Base-by-base conservation (phyloP, 768 basidiomycete species). In the Ephemerocybe angulata region DNA sequence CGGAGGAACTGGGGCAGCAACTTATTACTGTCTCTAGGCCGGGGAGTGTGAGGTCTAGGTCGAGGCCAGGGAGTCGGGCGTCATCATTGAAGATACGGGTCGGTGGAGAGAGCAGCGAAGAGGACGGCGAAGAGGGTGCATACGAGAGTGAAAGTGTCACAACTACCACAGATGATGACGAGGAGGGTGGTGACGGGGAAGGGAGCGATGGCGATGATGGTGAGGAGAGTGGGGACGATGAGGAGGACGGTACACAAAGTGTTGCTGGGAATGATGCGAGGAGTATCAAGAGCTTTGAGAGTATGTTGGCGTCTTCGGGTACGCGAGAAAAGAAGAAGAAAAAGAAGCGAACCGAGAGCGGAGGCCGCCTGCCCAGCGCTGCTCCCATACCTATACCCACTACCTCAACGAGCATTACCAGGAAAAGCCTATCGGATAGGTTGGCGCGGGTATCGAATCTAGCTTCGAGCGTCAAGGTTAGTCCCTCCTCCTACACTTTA, bases 201-300 rank as follows among this genome's bases (percentile, higher is more conserved):
- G 64, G 55, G n/a, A 72, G 54, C 1, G 72, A 65, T 8, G 77
- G 76, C 13, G 75, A 72, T 2, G 73, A 70, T 1, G 76, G 49
- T 47, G 55, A 54, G 3, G 61, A 58, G 28, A 30, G 28, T n/a
- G 75, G 69, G n/a, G 76, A 72, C 3, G 67, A 67, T 1, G 68
- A 64, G 4, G 71, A 64, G 69, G 62, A 1, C 69, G 62, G 6
- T 72, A 68, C 3, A 78, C 67, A 67, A 3, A 65, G 71, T 12
- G 71, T 67, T 22, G 74, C 42, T 64, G 73, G 55, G 60, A 70
- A 48, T 66, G 91, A 92, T 67, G 62, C 83, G 40, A 76, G 87
- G 70, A 93, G 91, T 61, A 88, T 94, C 51, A 74, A 83, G 60
- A 94, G 92, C 66, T 93, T 95, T 63, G 87, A 86, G 74, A 93